Percentiles rank a stretch among this genome's conserved stretches.
Evolutionary conservation across 176 grass and related monocot species (phyloP).

Genomic region (Olyra latifolia): DNA sequence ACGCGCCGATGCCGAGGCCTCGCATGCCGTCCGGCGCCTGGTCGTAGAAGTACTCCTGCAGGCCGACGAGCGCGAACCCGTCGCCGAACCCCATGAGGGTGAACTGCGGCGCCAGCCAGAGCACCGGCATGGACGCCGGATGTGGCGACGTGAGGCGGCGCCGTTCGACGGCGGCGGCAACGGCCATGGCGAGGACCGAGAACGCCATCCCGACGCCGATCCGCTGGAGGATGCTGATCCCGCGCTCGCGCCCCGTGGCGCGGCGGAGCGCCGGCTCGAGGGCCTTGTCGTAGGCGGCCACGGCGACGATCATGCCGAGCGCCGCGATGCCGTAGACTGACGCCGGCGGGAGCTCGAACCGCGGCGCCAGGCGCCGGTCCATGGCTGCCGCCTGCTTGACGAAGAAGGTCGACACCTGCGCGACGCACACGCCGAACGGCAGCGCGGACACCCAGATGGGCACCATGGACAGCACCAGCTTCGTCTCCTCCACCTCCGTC

Average conservation of each 20-base stretch:
- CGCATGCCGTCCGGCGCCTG: conserved; percentile 57
- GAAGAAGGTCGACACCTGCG: not conserved
- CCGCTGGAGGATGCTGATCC: too few relatives aligned
- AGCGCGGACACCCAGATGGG: not conserved
- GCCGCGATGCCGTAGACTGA: not conserved
- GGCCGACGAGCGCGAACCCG: not conserved
- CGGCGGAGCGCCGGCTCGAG: conserved; percentile 32
- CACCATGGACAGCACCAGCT: not conserved
- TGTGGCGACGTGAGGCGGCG: conserved; percentile 19
- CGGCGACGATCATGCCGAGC: not conserved
- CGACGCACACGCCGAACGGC: not conserved
- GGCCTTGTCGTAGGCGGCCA: conserved; percentile 25
- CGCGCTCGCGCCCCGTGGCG: too few relatives aligned
- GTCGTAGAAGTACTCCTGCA: conserved; percentile 22
- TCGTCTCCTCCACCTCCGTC: not conserved
- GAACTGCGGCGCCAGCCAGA: conserved; percentile 29
- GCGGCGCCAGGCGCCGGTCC: conserved; percentile 28
- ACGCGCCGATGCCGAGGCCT: conserved; percentile 44
- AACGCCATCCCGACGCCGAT: too few relatives aligned
- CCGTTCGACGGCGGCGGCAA: conserved; percentile 32
- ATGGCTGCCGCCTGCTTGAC: not conserved
- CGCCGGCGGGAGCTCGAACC: not conserved
- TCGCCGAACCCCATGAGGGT: not conserved
- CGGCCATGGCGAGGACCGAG: not conserved
- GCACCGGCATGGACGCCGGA: conserved; percentile 30